Percentiles rank a stretch among this genome's conserved stretches.
Evolutionary conservation across 805 yeast species (phyloP).

Genomic region (Deakozyma indianensis): DNA sequence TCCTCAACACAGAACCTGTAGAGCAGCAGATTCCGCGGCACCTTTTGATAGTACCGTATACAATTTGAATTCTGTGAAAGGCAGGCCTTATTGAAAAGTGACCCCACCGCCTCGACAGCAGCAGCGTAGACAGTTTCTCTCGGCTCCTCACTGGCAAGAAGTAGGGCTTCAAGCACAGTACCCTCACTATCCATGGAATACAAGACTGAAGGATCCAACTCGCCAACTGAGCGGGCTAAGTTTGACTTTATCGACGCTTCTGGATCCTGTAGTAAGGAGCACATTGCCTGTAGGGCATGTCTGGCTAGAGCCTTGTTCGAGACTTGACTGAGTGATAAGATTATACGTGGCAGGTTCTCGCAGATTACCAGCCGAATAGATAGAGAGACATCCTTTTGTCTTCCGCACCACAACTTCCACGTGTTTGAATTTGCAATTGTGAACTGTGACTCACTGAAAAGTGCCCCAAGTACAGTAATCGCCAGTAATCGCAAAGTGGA

Average conservation of each 20-base stretch:
- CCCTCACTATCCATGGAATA: not conserved
- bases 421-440: not conserved
- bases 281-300: not conserved
- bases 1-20: not conserved
- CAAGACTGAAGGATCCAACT: not conserved
- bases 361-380: not conserved
- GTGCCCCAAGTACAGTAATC: no score
- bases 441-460: no score
- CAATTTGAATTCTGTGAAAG: not conserved
- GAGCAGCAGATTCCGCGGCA: not conserved
- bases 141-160: no score
- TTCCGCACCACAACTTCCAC: not conserved
- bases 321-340: no score
- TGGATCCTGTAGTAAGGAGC: not conserved
- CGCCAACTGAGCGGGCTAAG: not conserved
- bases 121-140: no score
- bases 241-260: not conserved
- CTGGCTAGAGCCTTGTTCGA: not conserved
- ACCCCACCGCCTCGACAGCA: no score
- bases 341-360: not conserved
- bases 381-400: not conserved
- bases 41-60: not conserved
- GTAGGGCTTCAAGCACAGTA: no score
- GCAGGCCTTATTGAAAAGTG: not conserved
- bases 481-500: no score